These are phyloP conservation scores for Lagenaria siceraria DNA, from an alignment of 306 rosid species.

Conservation along the genomic window DNA sequence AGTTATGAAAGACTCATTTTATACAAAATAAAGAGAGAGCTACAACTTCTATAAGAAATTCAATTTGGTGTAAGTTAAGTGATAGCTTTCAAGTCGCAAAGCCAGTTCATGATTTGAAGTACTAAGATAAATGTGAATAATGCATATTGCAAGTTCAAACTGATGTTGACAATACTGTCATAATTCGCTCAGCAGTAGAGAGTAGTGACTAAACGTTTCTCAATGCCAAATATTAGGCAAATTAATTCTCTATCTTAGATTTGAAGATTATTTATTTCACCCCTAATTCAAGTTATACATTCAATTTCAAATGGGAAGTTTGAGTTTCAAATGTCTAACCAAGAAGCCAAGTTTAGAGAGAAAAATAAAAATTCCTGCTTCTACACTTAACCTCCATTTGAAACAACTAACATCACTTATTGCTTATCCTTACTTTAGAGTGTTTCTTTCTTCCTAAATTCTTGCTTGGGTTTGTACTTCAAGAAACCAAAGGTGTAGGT, in stretches of 20 bases:
- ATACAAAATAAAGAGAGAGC: not conserved
- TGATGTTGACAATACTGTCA: not conserved
- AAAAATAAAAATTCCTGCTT: not conserved
- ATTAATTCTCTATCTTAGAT: not conserved
- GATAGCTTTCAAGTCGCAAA: not conserved
- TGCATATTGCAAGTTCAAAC: not conserved
- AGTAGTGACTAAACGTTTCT: not conserved
- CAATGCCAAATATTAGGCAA: not conserved
- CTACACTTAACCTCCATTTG: not conserved
- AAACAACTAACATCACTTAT: not conserved
- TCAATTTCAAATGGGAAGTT: not conserved
- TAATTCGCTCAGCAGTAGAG: not conserved
- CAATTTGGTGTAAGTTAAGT: not conserved
- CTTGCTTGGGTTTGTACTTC: slow-evolving; percentile 6
- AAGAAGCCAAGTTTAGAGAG: not conserved
- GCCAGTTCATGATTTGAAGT: not conserved
- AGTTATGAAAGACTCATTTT: not conserved
- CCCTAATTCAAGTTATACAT: not conserved
- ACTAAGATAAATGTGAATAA: not conserved
- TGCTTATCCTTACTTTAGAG: not conserved
- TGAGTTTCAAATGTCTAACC: not conserved
- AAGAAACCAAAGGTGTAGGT: slow-evolving; percentile 1
- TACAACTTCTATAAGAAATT: not conserved
- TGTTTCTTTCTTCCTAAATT: slow-evolving; percentile 1
- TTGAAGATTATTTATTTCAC: not conserved